A percentile compares a stretch with the other conserved stretches of the same genome.
These are phyloP conservation scores for Orobanche coerulescens DNA, from an alignment of 257 asterid genomes.

Conservation along the genomic window DNA sequence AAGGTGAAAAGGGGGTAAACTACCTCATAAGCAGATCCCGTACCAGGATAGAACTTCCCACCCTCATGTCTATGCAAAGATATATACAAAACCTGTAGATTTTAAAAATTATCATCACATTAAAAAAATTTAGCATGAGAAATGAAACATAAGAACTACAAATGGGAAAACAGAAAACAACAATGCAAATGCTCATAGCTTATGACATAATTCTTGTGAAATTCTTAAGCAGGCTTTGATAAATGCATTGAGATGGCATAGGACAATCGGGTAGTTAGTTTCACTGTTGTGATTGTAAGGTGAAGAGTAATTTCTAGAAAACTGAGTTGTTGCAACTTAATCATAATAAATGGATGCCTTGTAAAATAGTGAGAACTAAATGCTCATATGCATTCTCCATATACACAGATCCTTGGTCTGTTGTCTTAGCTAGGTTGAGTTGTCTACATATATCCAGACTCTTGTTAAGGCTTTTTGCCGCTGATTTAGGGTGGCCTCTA, in stretches of 20 bases:
- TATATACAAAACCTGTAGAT: conserved; percentile 75
- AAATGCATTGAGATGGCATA: not conserved
- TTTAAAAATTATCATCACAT: conserved; percentile 15
- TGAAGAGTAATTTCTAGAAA: no score
- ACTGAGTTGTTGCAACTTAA: not conserved
- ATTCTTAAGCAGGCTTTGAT: not conserved
- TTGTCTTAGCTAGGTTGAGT: not conserved
- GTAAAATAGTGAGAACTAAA: not conserved
- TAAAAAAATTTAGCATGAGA: not conserved
- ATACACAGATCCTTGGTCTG: not conserved
- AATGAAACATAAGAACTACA: not conserved
- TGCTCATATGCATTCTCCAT: not conserved
- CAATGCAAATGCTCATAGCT: conserved; percentile 18
- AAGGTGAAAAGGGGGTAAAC: conserved; percentile 3
- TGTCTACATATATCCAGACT: no score
- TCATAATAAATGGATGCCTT: not conserved
- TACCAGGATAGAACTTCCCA: conserved; percentile 94
- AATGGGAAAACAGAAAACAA: not conserved
- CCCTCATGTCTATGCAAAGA: conserved; percentile 95
- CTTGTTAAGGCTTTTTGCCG: no score
- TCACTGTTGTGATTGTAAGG: not conserved
- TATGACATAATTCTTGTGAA: conserved; percentile 5
- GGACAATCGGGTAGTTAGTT: not conserved
- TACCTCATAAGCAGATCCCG: conserved; percentile 97
- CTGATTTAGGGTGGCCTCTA: no score